Evolutionary conservation across 2,329 filamentous ascomycete genomes (phyloP), one percentile per base, ranked within the genome.

Genomic region (Calcarisporium arbuscula): DNA sequence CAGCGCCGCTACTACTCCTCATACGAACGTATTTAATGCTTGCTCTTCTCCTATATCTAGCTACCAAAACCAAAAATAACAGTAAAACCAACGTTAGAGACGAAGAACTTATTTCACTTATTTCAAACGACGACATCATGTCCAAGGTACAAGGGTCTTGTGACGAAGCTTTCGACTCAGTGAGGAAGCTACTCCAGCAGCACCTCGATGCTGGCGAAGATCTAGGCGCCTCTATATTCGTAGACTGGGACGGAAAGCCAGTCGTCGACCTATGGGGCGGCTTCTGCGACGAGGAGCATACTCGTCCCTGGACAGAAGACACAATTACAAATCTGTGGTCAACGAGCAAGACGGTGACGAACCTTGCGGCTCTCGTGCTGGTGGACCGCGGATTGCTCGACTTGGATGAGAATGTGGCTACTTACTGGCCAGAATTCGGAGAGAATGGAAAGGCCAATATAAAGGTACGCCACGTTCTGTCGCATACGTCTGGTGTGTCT

Each of bases 361-460:
- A 50, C 5, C 48, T 68, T 8, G 59, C 63, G 0, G 49, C 51
- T 2, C 45, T 65, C 16, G 45, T 67, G 16, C 58, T 65, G 6
- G 52, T 63, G 20, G 56, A 64, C 29, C 57, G 62, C 5, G 62
- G 61, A 4, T 40, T 57, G 0, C 36, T 69, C 1, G 48, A 57
- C 34, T 44, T 54, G 1, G 40, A 60, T 28, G 62, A 53, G 10
- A 56, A 56, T 3, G 60, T 69, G 1, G 41, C 57, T 2, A 50
- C 55, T 25, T 62, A 68, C 49, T 70, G 66, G 66, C 66, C 66
- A 1, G 66, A 68, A 28, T 68, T 68, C 35, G 61, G 49, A 0
- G 51, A 41, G 10, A 60, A 62, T 15, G 64, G 61, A 23, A 67
- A 68, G 30, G 48, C 61, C 25, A 43, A 57, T 11, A 45, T 67